Conservation (phyloP, 2,329 filamentous ascomycete genomes). For the Huntiella moniliformis region DNA sequence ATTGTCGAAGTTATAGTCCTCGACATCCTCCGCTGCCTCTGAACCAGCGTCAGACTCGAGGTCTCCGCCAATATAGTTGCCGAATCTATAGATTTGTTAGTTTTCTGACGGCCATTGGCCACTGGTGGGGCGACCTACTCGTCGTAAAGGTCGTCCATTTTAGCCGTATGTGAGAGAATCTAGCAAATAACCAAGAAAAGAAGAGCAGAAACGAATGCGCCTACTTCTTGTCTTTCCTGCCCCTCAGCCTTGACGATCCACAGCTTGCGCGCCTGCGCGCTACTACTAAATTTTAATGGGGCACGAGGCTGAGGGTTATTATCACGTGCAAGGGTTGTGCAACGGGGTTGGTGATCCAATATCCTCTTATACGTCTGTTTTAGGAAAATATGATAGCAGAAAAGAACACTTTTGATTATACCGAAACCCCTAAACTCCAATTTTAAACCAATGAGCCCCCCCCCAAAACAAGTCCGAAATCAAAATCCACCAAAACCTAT, state of each 20-base stretch:
- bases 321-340: slow-evolving; percentile 6
- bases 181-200: not conserved
- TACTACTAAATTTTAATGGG: slow-evolving; percentile 12
- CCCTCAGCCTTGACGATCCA: slow-evolving; percentile 10
- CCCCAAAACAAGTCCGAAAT: too few relatives aligned
- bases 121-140: slow-evolving; percentile 37
- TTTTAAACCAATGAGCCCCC: too few relatives aligned
- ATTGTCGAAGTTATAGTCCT: slow-evolving; percentile 68
- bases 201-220: not conserved
- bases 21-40: slow-evolving; percentile 52
- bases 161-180: slow-evolving; percentile 12
- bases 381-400: too few relatives aligned
- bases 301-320: slow-evolving; percentile 10
- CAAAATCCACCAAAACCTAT: not conserved
- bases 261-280: slow-evolving; percentile 11
- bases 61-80: slow-evolving; percentile 94
- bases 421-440: too few relatives aligned
- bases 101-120: not conserved
- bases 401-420: too few relatives aligned
- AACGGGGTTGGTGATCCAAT: too few relatives aligned
- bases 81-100: slow-evolving; percentile 44
- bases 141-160: slow-evolving; percentile 93
- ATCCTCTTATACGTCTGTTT: too few relatives aligned
- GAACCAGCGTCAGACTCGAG: slow-evolving; percentile 71
- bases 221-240: not conserved